A percentile compares a stretch with the other conserved stretches of the same genome.
Conservation (phyloP, 2,329 filamentous ascomycete genomes). For the Clarireedia paspali region DNA sequence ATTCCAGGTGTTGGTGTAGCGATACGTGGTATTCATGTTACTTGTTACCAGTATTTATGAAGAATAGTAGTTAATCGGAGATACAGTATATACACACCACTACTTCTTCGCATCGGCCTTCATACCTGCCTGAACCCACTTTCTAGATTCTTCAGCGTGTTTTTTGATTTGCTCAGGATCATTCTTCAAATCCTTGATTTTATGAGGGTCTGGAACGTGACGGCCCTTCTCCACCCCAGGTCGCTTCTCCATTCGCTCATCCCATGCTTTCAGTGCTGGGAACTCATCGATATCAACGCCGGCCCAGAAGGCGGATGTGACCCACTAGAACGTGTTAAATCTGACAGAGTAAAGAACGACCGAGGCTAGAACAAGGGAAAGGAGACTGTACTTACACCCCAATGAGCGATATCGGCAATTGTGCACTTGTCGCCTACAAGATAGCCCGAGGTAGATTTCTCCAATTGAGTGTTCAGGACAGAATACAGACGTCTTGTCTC, state of each 20-base stretch:
- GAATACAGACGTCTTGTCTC: constrained; percentile 78
- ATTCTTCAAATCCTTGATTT: constrained; percentile 43
- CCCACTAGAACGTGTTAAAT: constrained; percentile 10
- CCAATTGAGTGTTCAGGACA: constrained; percentile 66
- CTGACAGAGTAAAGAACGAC: not conserved
- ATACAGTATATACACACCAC: not conserved
- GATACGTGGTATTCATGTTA: too few species aligned
- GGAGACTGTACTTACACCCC: constrained; percentile 7
- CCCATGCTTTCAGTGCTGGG: constrained; percentile 69
- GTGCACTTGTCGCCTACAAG: constrained; percentile 62
- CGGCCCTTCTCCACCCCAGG: constrained; percentile 69
- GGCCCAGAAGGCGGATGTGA: constrained; percentile 31
- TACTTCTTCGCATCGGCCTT: constrained; percentile 24
- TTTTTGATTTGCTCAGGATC: constrained; percentile 45
- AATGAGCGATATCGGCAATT: constrained; percentile 66
- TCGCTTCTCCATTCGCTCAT: constrained; percentile 60
- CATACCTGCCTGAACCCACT: constrained; percentile 66
- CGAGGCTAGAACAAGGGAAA: too few species aligned
- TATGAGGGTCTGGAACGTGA: constrained; percentile 62
- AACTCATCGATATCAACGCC: constrained; percentile 68
- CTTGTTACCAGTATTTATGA: too few species aligned
- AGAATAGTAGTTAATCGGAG: too few species aligned
- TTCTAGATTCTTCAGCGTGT: constrained; percentile 41
- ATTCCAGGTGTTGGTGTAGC: too few species aligned
- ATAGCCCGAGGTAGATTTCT: constrained; percentile 46